These are phyloP conservation scores for Scheffersomyces stipitis DNA, from an alignment of 805 yeast species.

Conservation along the genomic window DNA sequence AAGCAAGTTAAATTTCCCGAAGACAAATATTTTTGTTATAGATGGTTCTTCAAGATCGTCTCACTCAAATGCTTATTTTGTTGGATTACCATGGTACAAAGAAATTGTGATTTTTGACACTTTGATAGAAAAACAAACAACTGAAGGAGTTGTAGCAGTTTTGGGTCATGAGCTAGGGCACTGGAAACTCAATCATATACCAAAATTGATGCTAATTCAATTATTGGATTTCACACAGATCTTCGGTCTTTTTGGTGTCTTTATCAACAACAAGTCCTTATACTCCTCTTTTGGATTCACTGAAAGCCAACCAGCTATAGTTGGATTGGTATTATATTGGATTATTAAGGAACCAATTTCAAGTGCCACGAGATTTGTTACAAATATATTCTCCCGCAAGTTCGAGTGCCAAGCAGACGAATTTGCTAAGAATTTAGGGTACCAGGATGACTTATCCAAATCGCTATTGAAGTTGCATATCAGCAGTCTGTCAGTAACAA, in stretches of 20 bases:
- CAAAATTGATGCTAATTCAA: constrained; percentile 63
- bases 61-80: constrained; percentile 95
- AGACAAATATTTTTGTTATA: constrained; percentile 78
- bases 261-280: constrained; percentile 75
- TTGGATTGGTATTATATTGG: constrained; percentile 78
- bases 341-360: constrained; percentile 80
- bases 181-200: constrained; percentile 88
- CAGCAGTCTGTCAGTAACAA: constrained; percentile 81
- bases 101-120: constrained; percentile 94
- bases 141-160: constrained; percentile 85
- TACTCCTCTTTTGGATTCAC: constrained; percentile 77
- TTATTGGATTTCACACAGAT: constrained; percentile 60
- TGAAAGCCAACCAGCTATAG: constrained; percentile 62
- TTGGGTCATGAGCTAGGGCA: constrained; percentile 99
- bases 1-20: constrained; percentile 73
- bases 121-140: constrained; percentile 73
- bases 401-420: constrained; percentile 94
- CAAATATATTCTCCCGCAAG: constrained; percentile 74
- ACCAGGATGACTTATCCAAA: constrained; percentile 61
- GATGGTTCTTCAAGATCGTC: constrained; percentile 96
- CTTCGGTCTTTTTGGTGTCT: constrained; percentile 74
- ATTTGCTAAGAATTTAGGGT: constrained; percentile 76
- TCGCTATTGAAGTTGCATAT: constrained; percentile 75
- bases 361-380: constrained; percentile 60
- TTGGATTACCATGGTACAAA: constrained; percentile 96